These are phyloP conservation scores for Cryptococcus amylolentus DNA, from an alignment of 1,284 basidiomycete genomes.

Conservation along the genomic window DNA sequence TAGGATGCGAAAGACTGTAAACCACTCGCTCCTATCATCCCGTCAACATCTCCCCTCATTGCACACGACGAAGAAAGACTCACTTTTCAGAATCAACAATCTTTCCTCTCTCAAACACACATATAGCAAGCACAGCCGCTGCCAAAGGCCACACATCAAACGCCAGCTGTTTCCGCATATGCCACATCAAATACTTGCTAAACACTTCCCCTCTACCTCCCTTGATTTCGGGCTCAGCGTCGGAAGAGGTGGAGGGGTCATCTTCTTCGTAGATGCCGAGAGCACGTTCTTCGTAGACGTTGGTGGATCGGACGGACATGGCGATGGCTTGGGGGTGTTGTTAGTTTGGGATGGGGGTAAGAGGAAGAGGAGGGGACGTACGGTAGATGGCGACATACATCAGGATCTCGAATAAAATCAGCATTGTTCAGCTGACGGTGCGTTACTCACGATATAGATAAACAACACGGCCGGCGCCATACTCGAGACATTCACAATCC, in stretches of 20 bases:
- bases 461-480: constrained; percentile 35
- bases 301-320: constrained; percentile 39
- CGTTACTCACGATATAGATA: constrained; percentile 28
- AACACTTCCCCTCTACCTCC: constrained; percentile 24
- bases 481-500: constrained; percentile 23
- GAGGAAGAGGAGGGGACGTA: constrained; percentile 13
- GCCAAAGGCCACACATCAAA: constrained; percentile 43
- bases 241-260: constrained; percentile 10
- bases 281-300: constrained; percentile 42
- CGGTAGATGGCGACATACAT: constrained; percentile 43
- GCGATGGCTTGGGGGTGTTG: constrained; percentile 24
- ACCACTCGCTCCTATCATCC: constrained; percentile 19
- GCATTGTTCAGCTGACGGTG: neutral
- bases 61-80: neutral
- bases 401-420: constrained; percentile 18
- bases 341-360: neutral
- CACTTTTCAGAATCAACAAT: constrained; percentile 22
- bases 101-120: constrained; percentile 32
- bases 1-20: constrained; percentile 33
- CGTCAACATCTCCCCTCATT: neutral
- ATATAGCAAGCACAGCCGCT: constrained; percentile 31
- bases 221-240: constrained; percentile 24
- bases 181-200: constrained; percentile 39
- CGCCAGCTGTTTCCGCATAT: constrained; percentile 36
- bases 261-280: constrained; percentile 27